Percentiles rank a stretch among this genome's conserved stretches.
Evolutionary conservation across 768 basidiomycete species (phyloP).

Genomic region (Russula sp.): DNA sequence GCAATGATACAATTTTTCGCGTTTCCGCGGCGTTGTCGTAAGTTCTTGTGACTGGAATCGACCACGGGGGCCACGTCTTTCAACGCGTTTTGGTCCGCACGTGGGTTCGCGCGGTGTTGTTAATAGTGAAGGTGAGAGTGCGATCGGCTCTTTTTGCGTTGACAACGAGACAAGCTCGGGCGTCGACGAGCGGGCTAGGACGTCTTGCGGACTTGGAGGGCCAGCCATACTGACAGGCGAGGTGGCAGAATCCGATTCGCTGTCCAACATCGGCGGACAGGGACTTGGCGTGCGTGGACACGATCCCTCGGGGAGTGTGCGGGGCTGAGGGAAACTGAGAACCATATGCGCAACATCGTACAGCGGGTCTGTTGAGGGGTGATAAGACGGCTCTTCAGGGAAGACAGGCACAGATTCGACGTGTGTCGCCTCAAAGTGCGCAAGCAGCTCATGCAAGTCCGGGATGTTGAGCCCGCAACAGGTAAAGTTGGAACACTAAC

Average conservation of each 20-base stretch:
- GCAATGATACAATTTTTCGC: conserved; percentile 24
- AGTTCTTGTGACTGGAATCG: conserved; percentile 22
- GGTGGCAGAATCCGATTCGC: conserved; percentile 16
- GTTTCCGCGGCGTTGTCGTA: conserved; percentile 21
- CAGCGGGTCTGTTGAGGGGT: conserved; percentile 13
- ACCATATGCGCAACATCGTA: conserved; percentile 25
- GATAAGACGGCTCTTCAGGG: conserved; percentile 13
- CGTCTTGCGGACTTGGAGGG: conserved; percentile 16
- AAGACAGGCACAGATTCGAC: conserved; percentile 28
- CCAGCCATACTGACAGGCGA: conserved; percentile 9
- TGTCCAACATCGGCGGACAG: conserved; percentile 11
- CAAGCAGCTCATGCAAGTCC: conserved; percentile 46
- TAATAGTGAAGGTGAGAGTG: conserved; percentile 21
- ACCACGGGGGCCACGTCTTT: conserved; percentile 23
- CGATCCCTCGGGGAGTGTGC: conserved; percentile 25
- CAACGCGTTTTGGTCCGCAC: conserved; percentile 15
- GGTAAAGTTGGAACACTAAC: conserved; percentile 40
- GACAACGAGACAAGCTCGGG: background rate
- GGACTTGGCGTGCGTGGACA: conserved; percentile 18
- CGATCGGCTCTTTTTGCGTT: conserved; percentile 13
- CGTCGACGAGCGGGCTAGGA: conserved; percentile 1
- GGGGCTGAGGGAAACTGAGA: conserved; percentile 32
- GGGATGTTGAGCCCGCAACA: conserved; percentile 43
- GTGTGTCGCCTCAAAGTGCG: conserved; percentile 45
- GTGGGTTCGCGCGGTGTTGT: conserved; percentile 18